Evolutionary conservation across 2,329 filamentous ascomycete species (phyloP).

Genomic region (Beauveria bassiana): DNA sequence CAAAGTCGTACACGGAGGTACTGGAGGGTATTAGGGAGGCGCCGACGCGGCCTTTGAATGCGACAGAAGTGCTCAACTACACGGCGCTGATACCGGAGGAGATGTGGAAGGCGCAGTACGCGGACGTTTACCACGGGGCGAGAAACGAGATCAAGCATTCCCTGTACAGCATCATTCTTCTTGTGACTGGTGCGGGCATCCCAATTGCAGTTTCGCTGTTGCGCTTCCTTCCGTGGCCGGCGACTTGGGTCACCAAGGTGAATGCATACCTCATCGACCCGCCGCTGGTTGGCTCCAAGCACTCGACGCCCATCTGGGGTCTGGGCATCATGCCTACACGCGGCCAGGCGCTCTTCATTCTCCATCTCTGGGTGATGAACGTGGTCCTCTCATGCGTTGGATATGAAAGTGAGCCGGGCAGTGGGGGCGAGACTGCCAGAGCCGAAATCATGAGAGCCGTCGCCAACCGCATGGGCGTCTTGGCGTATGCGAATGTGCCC

Average conservation of each 20-base stretch:
- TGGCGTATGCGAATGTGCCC: constrained; percentile 33
- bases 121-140: constrained; percentile 1
- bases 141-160: constrained; percentile 13
- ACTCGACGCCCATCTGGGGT: constrained; percentile 16
- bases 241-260: constrained; percentile 12
- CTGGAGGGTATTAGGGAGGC: constrained; percentile 9
- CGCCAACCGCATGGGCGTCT: constrained; percentile 31
- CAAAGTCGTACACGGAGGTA: constrained; percentile 11
- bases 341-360: constrained; percentile 35
- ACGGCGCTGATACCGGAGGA: constrained; percentile 11
- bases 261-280: constrained; percentile 19
- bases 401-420: constrained; percentile 22
- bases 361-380: constrained; percentile 31
- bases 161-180: constrained; percentile 19
- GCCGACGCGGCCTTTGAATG: constrained; percentile 3
- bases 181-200: constrained; percentile 18
- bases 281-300: constrained; percentile 16
- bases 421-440: constrained; percentile 18
- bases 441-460: constrained; percentile 28
- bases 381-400: constrained; percentile 24
- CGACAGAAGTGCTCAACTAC: constrained; percentile 12
- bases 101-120: constrained; percentile 2
- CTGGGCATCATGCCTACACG: constrained; percentile 18
- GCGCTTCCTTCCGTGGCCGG: constrained; percentile 22
- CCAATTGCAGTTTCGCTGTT: constrained; percentile 22